phyloP scores from a whole-genome alignment of 1,139 yeast species.

The Taphrina sp. region DNA sequence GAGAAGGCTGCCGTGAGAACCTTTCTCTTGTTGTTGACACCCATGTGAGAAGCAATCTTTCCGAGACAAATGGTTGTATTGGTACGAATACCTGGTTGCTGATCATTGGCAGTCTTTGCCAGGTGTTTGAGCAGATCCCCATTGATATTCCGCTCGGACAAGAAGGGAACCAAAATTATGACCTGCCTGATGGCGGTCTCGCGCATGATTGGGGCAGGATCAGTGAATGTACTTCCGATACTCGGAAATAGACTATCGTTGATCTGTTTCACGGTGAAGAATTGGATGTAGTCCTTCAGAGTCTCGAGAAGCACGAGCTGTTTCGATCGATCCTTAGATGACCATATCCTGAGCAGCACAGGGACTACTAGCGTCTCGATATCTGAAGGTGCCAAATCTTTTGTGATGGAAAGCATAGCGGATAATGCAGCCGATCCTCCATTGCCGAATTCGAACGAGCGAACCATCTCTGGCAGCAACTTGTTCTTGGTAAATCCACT shows the following conservation, averaged over 20 bases:
- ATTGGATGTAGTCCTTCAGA: conserved; percentile 56
- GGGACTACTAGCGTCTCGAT: conserved; percentile 60
- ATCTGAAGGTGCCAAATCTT: conserved; percentile 46
- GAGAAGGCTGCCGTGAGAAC: conserved; percentile 86
- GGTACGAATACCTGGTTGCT: conserved; percentile 77
- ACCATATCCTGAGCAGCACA: conserved; percentile 60
- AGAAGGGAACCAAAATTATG: conserved; percentile 60
- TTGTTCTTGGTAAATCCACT: conserved; percentile 61
- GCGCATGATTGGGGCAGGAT: conserved; percentile 74
- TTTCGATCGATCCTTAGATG: conserved; percentile 70
- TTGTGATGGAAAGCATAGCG: conserved; percentile 44
- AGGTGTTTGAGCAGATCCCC: conserved; percentile 76
- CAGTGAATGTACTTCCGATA: conserved; percentile 73
- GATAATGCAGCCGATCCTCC: conserved; percentile 37
- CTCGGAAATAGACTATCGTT: conserved; percentile 68
- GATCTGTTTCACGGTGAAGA: conserved; percentile 54
- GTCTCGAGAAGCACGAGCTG: conserved; percentile 66
- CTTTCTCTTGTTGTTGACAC: conserved; percentile 49
- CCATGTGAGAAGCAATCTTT: conserved; percentile 64
- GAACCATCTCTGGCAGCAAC: conserved; percentile 67
- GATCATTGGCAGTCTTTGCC: conserved; percentile 86
- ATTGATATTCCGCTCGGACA: conserved; percentile 76
- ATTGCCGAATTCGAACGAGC: conserved; percentile 44
- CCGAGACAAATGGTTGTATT: conserved; percentile 78
- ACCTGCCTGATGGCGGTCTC: conserved; percentile 77